Percentiles rank a stretch among this genome's conserved stretches.
Evolutionary conservation across 371 early-diverging fungal species (phyloP).

Genomic region (Syncephalis fuscata): DNA sequence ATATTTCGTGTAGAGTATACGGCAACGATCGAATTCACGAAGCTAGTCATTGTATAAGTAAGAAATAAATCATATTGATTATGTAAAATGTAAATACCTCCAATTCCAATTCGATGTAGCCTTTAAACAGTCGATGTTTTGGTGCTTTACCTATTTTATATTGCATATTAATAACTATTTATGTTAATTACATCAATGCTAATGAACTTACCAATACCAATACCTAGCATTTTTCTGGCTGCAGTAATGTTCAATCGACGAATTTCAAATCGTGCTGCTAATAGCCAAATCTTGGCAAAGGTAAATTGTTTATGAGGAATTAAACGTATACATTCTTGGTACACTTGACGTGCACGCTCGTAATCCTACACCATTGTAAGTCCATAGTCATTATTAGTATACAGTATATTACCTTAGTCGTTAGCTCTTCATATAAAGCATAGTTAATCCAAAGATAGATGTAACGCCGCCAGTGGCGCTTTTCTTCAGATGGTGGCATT

Average conservation of each 20-base stretch:
- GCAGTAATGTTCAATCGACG: constrained; percentile 50
- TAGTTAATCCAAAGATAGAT: constrained; percentile 97
- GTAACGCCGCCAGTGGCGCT: constrained; percentile 90
- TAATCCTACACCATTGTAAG: constrained; percentile 28
- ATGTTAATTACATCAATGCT: no score
- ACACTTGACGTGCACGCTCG: constrained; percentile 74
- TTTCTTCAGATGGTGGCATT: constrained; percentile 71
- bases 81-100: no score
- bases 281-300: constrained; percentile 91
- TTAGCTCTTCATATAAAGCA: constrained; percentile 85
- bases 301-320: constrained; percentile 90
- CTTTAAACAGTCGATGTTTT: constrained; percentile 73
- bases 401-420: constrained; percentile 30
- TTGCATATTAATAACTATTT: no score
- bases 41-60: no score
- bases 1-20: constrained; percentile 75
- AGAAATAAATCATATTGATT: no score
- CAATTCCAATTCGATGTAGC: constrained; percentile 91
- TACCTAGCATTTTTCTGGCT: constrained; percentile 76
- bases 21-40: constrained; percentile 87
- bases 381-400: no score
- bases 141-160: constrained; percentile 29
- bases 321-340: constrained; percentile 58
- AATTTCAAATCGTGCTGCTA: constrained; percentile 82
- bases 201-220: constrained; percentile 48